Evolutionary conservation across 2,329 filamentous ascomycete species (phyloP), one percentile per base, ranked within the genome.

Genomic region (Diaporthe velutina): DNA sequence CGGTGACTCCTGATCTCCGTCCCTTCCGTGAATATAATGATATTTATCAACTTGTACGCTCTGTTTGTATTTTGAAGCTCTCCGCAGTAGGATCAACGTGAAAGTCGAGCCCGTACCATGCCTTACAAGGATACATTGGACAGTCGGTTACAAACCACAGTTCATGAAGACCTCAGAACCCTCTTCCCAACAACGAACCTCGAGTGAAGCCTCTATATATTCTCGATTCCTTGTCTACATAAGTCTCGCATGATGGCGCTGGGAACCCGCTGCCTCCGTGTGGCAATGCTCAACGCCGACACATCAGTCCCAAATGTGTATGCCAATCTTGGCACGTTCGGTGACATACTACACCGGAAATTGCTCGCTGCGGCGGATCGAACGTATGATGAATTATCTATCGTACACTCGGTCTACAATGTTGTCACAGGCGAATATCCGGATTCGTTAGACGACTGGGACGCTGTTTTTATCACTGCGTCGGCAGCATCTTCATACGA

Each of bases 211-310:
- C 12, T 2, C 12, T 10, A 35, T 19, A 9, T n/a, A 3, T 33
- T 2, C 19, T 25, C 8, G 15, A 35, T 3, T 12, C 2, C 3
- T 50, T 2, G 3, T 25, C 42, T 19, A 25, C 33, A 6, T 3
- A 25, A 25, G 0, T 35, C 13, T 19, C 15, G 12, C 30, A 67
- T 17, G 13, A 67, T 73, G 71, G 6, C 30, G 4, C 50, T 30
- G 40, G 42, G 30, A n/a, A 8, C 10, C 17, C 55, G 40, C 22
- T 48, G 28, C 55, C 19, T 74, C n/a, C 73, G 73, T 8, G 33
- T 74, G 17, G 73, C 73, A 17, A 73, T 74, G 73, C 70, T 74
- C 19, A 74, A 74, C 48, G 73, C 73, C 50, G 73, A 74, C n/a
- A 73, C 70, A 48, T 74, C 73, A 8, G 45, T 40, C n/a, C 73